Percentiles rank a stretch among this genome's conserved stretches.
These are phyloP conservation scores for Claviceps monticola DNA, from an alignment of 2,329 filamentous ascomycete genomes.

Conservation along the genomic window DNA sequence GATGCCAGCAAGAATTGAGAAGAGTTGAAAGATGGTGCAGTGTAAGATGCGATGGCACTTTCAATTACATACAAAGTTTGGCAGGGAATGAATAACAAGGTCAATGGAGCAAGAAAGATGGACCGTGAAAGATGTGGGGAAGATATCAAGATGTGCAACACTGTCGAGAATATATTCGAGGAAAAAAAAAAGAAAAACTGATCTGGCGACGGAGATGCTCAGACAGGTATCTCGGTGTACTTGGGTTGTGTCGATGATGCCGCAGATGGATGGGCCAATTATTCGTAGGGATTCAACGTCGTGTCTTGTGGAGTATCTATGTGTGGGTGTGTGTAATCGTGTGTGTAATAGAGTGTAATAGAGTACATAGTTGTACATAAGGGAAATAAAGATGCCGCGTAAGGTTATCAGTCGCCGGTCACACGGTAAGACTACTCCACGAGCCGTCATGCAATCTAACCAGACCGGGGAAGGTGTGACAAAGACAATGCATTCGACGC, in stretches of 20 bases:
- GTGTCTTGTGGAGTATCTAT: too few species aligned
- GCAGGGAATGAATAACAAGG: background rate
- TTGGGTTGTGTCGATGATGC: background rate
- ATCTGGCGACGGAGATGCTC: background rate
- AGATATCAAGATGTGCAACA: background rate
- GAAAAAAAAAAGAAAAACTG: background rate
- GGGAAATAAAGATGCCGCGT: slow-evolving; percentile 7
- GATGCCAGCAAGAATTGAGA: background rate
- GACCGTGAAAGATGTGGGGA: background rate
- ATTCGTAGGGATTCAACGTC: too few species aligned
- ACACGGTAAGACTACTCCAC: background rate
- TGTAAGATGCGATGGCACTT: background rate
- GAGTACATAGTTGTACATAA: background rate
- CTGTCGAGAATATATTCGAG: background rate
- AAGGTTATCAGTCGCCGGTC: slow-evolving; percentile 6
- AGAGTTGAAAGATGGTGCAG: background rate
- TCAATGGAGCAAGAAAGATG: background rate
- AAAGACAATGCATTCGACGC: slow-evolving; percentile 7
- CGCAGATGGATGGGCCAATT: background rate
- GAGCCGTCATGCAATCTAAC: slow-evolving; percentile 3
- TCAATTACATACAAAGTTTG: too few species aligned
- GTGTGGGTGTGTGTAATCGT: too few species aligned
- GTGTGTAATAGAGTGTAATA: too few species aligned
- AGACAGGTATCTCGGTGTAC: background rate
- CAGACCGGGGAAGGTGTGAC: slow-evolving; percentile 3